Evolutionary conservation across 176 grass and related monocot genomes (phyloP), one percentile per base, ranked within the genome.

Genomic region (Cenchrus americanus): DNA sequence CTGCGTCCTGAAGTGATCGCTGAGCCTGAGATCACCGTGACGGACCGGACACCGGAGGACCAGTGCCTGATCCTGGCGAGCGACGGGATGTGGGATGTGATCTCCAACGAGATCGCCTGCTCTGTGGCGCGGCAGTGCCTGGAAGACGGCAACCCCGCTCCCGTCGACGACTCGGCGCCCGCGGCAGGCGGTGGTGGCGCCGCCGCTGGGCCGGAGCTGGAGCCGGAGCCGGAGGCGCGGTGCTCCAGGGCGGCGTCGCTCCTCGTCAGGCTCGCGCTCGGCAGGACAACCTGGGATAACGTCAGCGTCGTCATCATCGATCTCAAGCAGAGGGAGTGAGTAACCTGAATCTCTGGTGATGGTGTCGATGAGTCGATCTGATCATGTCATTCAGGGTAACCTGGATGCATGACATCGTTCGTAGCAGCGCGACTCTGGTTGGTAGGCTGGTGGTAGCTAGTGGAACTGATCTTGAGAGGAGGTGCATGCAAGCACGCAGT

Each of bases 61-160:
- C 83, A 95, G n/a, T 93, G 85, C 62, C 43, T 98, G 42, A 95
- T 98, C 66, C 89, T 98, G 2, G 96, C 96, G 0, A 98, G 89
- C 79, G 96, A 98, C 14, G 96, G 96, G 11, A 77, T 98, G 75
- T 98, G 96, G 96, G 96, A 98, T 19, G 95, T 90, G 15, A 69
- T 98, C 12, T 64, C 89, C 0, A 98, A 98, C 10, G 85, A 89
- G 42, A 50, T 79, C 22, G 89, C 96, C 3, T 92, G 92, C 47
- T 59, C 82, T 8, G 91, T 95, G 0, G 91, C 92, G 14, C 71
- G 89, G 7, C 90, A 90, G 2, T 93, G 86, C 82, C 79, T 97
- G 8, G 80, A 83, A 62, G 92, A 97, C 2, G 27, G 92, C 6
- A 72, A 2, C 69, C n/a, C 43, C 2, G 5, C 43, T 69, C 66